Percentiles rank a stretch among this genome's conserved stretches.
phyloP scores from a whole-genome alignment of 148 eudicot species.

The Fagopyrum esculentum region DNA sequence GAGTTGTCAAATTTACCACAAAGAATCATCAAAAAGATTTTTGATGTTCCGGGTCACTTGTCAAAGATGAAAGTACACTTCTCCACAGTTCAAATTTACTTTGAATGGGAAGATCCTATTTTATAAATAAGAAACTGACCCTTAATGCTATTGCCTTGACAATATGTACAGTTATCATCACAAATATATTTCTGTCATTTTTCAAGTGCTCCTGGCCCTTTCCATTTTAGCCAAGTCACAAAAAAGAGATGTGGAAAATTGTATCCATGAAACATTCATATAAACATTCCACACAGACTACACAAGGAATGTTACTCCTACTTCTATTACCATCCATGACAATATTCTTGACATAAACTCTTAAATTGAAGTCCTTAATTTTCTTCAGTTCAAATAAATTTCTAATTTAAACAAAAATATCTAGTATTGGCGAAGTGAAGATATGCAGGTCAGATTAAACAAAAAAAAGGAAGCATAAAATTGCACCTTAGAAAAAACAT shows the following conservation, averaged over 20 bases:
- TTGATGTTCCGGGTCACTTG: background rate
- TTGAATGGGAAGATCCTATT: background rate
- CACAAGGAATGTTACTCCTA: background rate
- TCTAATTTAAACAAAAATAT: background rate
- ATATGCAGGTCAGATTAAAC: background rate
- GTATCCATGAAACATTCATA: background rate
- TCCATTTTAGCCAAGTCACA: background rate
- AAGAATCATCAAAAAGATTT: background rate
- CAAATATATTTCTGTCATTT: too few relatives aligned
- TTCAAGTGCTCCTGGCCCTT: background rate
- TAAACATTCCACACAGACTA: background rate
- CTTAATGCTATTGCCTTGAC: background rate
- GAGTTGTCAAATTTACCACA: background rate
- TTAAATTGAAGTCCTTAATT: background rate
- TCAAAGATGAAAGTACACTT: background rate
- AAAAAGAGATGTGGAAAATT: background rate
- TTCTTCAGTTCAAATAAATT: background rate
- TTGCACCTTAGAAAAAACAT: conserved; percentile 19
- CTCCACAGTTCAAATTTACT: background rate
- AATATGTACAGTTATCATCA: too few relatives aligned
- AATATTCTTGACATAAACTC: conserved; percentile 1
- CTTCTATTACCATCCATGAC: background rate
- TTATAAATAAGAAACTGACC: background rate
- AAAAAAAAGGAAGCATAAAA: conserved; percentile 15
- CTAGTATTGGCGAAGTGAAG: background rate